Conservation (phyloP, 2,329 filamentous ascomycete species). For the Diplodia corticola region DNA sequence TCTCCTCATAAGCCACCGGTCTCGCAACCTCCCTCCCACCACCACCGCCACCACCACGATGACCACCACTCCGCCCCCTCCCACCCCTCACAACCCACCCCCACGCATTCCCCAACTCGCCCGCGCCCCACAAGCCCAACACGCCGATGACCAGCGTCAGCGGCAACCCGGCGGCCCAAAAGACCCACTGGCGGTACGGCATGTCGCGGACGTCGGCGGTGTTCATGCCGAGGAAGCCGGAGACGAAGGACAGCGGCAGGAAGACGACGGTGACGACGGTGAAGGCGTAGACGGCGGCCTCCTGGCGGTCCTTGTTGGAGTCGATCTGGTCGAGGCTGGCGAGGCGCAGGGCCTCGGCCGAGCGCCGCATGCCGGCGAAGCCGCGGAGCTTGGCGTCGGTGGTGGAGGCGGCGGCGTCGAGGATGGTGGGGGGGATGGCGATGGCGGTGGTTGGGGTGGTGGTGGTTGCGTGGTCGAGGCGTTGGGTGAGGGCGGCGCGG, state of each 20-base stretch:
- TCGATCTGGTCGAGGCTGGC: constrained; percentile 7
- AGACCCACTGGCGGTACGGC: constrained; percentile 41
- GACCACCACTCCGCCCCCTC: too few relatives aligned
- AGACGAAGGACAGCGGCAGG: constrained; percentile 47
- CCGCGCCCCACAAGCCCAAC: background rate
- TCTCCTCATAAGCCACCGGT: background rate
- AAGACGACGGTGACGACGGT: constrained; percentile 49
- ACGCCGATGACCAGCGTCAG: background rate
- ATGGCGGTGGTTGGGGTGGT: background rate
- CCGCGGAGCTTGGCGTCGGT: background rate
- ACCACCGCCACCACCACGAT: too few relatives aligned
- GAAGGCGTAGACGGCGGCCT: constrained; percentile 49
- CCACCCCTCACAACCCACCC: background rate
- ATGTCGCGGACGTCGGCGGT: constrained; percentile 45
- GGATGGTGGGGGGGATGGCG: background rate
- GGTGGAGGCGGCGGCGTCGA: background rate
- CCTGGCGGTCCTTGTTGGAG: constrained; percentile 43
- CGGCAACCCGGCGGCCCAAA: constrained; percentile 36
- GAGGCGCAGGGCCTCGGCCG: background rate
- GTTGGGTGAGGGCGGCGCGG: background rate
- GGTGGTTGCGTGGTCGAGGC: background rate
- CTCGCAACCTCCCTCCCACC: background rate
- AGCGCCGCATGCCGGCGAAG: constrained; percentile 9
- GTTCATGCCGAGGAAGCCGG: constrained; percentile 48
- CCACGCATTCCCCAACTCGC: background rate